Base-by-base conservation (phyloP, 306 rosid species). In the Pyrus betulifolia region DNA sequence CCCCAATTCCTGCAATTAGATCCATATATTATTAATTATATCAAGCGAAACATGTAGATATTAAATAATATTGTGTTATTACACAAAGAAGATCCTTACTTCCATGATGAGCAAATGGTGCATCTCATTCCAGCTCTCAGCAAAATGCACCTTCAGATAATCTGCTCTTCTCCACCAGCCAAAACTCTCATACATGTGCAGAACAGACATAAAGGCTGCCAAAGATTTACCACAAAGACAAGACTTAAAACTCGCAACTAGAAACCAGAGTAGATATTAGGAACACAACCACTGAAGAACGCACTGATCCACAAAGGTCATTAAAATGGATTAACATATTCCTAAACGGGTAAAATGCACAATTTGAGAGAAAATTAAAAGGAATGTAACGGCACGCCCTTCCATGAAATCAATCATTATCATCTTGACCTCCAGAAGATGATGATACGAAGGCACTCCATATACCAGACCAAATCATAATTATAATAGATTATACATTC, bases 101-200 rank as follows among this genome's bases (percentile, higher is more conserved):
- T 95, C 99, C 99, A 95, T 95, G 82, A 95, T 92, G 79, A 95
- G 97, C 86, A 95, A 91, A 86, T 95, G 97, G 81, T 95, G 97
- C 99, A 95, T 89, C 88, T 92, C 99, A 85, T 95, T 92, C 99
- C 97, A 92, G 90, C 99, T 95, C 87, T 95, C 99, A 54, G 97
- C 99, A 82, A 95, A 95, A 84, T 95, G 97, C 74, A 95, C 99
- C 89, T 95, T 92, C 85, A 95, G 79, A 86, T 95, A 95, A 79
- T 95, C 99, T 3, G 97, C 93, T 76, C 91, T 90, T 77, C 97
- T 89, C 99, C 97, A 95, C 99, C 99, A 95, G 76, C 99, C 99
- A 79, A 92, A 90, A 78, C 90, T 95, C 86, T 95, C 99, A 14
- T 95, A 95, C 97, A 95, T 57, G 83, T 95, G 99, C 25, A 95